phyloP scores from a whole-genome alignment of 306 rosid genomes.

The barrel medic (Medicago truncatula) region DNA sequence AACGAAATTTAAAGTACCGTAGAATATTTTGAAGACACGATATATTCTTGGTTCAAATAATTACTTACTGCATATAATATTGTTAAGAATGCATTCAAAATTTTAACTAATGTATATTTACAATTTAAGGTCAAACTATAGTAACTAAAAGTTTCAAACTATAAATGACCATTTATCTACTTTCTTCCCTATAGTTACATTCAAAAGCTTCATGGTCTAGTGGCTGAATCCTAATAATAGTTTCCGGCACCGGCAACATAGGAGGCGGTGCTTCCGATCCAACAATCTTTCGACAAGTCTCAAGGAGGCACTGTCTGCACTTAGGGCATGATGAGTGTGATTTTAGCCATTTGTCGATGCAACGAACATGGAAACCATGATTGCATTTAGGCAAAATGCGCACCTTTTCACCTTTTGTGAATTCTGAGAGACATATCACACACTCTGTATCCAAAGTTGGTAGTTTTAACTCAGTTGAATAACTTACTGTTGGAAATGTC shows the following conservation, averaged over 20 bases:
- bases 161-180: conserved; percentile 20
- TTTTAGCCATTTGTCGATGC: conserved; percentile 89
- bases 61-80: conserved; percentile 5
- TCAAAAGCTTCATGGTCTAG: conserved; percentile 63
- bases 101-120: conserved; percentile 21
- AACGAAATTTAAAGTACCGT: neutral
- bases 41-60: conserved; percentile 4
- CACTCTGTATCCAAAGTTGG: conserved; percentile 77
- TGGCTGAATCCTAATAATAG: conserved; percentile 54
- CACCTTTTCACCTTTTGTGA: conserved; percentile 59
- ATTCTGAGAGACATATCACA: conserved; percentile 75
- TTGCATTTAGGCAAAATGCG: conserved; percentile 84
- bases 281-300: conserved; percentile 73
- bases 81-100: conserved; percentile 31
- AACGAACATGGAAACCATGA: conserved; percentile 83
- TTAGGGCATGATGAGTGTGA: conserved; percentile 91
- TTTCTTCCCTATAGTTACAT: conserved; percentile 57
- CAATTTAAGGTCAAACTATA: conserved; percentile 23
- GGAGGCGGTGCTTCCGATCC: conserved; percentile 49
- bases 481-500: conserved; percentile 61
- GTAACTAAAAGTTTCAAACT: conserved; percentile 13
- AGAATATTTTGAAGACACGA: neutral
- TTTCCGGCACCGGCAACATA: conserved; percentile 47
- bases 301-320: conserved; percentile 80
- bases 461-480: conserved; percentile 56